phyloP scores from a whole-genome alignment of 495 filamentous ascomycete species.

The Platismatia glauca region DNA sequence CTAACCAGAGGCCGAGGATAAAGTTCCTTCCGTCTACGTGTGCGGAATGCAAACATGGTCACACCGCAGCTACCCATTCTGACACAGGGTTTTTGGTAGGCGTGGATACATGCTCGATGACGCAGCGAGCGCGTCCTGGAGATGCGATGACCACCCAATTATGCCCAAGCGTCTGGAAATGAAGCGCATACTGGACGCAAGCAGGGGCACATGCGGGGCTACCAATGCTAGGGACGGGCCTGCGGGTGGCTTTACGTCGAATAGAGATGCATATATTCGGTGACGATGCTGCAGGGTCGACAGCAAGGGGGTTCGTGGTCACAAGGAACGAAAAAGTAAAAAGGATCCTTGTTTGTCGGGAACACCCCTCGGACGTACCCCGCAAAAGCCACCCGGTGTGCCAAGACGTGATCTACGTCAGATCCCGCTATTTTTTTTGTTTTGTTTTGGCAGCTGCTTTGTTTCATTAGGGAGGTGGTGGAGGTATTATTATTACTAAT shows the following conservation, averaged over 20 bases:
- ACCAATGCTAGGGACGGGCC: conserved; percentile 4
- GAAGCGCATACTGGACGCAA: not conserved
- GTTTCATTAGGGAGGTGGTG: too few species aligned
- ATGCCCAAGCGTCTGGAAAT: not conserved
- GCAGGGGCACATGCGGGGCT: not conserved
- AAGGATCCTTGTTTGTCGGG: too few species aligned
- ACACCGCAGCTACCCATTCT: not conserved
- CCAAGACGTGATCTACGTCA: not conserved
- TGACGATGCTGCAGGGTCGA: not conserved
- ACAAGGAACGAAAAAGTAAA: conserved; percentile 2
- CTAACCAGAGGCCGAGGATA: not conserved
- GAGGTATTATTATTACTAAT: too few species aligned
- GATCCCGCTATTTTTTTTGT: not conserved
- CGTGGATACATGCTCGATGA: conserved; percentile 4
- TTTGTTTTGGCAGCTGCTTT: not conserved
- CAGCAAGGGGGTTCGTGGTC: not conserved
- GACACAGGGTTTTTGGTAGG: not conserved
- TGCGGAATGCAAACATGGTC: not conserved
- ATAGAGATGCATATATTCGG: not conserved
- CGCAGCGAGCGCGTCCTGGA: not conserved
- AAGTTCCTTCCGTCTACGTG: not conserved
- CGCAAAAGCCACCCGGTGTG: conserved; percentile 12
- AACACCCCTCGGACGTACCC: too few species aligned
- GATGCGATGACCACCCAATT: not conserved
- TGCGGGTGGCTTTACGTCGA: conserved; percentile 9